phyloP scores from a whole-genome alignment of 352 stramenopile species.

The Globisporangium orthogonon region DNA sequence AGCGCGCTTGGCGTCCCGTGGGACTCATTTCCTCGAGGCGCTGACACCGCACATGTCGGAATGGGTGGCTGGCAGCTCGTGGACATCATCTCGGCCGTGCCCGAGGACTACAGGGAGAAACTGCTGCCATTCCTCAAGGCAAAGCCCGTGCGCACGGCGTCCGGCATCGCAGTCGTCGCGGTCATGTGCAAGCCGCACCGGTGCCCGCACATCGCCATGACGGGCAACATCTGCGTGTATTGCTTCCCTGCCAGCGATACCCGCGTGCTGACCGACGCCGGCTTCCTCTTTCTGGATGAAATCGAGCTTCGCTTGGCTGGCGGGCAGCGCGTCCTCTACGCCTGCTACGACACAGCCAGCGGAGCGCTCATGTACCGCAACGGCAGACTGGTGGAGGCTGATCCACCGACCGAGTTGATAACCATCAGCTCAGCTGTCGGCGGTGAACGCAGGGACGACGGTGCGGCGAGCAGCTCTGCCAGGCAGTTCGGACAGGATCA shows the following conservation, averaged over 20 bases:
- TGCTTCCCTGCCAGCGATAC: conserved; percentile 11
- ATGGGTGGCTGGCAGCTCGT: conserved; percentile 47
- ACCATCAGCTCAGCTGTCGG: conserved; percentile 4
- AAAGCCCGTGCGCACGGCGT: conserved; percentile 94
- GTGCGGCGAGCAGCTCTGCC: neutral
- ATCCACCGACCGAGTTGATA: conserved; percentile 5
- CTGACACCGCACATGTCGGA: neutral
- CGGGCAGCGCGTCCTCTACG: conserved; percentile 5
- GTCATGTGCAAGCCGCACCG: conserved; percentile 97
- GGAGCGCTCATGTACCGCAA: conserved; percentile 2
- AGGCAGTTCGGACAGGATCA: neutral
- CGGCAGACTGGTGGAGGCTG: conserved; percentile 6
- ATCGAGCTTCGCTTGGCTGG: conserved; percentile 5
- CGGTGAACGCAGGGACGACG: neutral
- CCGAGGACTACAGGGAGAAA: conserved; percentile 88
- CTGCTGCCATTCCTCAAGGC: conserved; percentile 91
- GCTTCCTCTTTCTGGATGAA: conserved; percentile 11
- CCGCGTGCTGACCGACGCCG: conserved; percentile 7
- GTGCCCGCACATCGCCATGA: conserved; percentile 97
- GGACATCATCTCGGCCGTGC: conserved; percentile 95
- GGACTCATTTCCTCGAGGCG: neutral
- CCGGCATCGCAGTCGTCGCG: conserved; percentile 94
- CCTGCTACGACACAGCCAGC: conserved; percentile 9
- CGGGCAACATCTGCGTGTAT: conserved; percentile 96
- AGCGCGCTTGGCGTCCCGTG: too few species aligned